phyloP scores from a whole-genome alignment of 495 filamentous ascomycete species.

The Aspergillus sclerotiicarbonarius region DNA sequence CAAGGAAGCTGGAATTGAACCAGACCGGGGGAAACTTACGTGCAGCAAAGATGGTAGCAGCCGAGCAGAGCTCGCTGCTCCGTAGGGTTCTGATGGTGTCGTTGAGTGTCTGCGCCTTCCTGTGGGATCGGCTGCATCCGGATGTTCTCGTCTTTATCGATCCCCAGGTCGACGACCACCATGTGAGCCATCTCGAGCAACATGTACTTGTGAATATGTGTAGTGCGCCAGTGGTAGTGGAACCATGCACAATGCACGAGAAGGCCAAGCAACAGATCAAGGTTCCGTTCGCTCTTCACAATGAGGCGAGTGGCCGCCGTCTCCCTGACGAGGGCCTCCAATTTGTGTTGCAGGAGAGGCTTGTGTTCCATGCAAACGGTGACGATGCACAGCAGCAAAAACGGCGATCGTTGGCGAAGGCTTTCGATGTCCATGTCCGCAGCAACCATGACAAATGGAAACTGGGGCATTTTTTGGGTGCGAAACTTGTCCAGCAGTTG shows the following conservation, averaged over 20 bases:
- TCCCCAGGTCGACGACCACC: slow-evolving; percentile 3
- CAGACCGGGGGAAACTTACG: not conserved
- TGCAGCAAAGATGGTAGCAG: slow-evolving; percentile 3
- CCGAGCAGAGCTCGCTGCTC: slow-evolving; percentile 10
- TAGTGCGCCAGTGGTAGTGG: slow-evolving; percentile 5
- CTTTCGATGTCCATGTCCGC: not conserved
- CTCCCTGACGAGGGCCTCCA: not conserved
- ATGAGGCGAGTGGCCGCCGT: not conserved
- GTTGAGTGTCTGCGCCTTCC: not conserved
- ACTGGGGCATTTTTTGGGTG: slow-evolving; percentile 8
- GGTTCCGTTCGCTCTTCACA: slow-evolving; percentile 3
- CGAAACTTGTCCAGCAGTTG: slow-evolving; percentile 9
- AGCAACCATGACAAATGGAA: slow-evolving; percentile 9
- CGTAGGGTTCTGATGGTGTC: not conserved
- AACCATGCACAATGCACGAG: slow-evolving; percentile 9
- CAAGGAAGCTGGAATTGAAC: not conserved
- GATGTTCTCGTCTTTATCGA: not conserved
- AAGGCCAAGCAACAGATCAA: slow-evolving; percentile 5
- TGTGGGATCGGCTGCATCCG: not conserved
- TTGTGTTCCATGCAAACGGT: not conserved
- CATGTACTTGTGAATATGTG: slow-evolving; percentile 3
- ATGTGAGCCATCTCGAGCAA: slow-evolving; percentile 1
- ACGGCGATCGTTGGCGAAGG: not conserved
- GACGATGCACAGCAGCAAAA: not conserved
- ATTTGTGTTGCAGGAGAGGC: not conserved